Evolutionary conservation across 2,329 filamentous ascomycete genomes (phyloP), one percentile per base, ranked within the genome.

Genomic region (Aspergillus novofumigatus): DNA sequence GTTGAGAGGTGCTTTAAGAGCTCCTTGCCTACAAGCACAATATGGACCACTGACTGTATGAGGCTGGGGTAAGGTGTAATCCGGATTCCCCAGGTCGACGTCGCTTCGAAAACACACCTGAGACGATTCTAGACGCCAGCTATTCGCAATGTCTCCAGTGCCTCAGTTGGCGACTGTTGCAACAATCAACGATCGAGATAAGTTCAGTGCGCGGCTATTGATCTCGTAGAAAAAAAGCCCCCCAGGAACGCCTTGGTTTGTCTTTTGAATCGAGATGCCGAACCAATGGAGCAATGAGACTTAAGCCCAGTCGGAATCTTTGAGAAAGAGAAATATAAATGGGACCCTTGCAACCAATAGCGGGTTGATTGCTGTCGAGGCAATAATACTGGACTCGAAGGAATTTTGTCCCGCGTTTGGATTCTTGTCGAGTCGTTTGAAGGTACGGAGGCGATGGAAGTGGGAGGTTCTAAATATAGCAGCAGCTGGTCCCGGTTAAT

Each of bases 41-140:
- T 53, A 41, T 52, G 51, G 32, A 44, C 53, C 42, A 48, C 35
- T 35, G n/a, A 51, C 29, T 32, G 47, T 26, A 45, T 50, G 52
- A 51, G 52, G 52, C 49, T 55, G 48, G 55, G 52, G 47, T 50
- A 45, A 47, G 45, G 25, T 21, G 26, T 8, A 38, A 20, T 29
- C 14, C 29, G 10, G 20, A 21, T 6, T 53, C 49, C 29, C 53
- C 49, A 23, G 55, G 52, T 52, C 57, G 56, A 38, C 41, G 10
- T 14, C 20, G 20, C 49, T 21, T 21, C 11, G 21, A n/a, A 23
- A 69, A 29, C 25, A 60, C 69, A 44, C 75, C 75, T 1, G 75
- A 77, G 25, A 78, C 69, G 11, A 74, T 69, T 10, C 69, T 71
- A 65, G 72, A 78, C n/a, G 75, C 66, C 50, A 61, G 32, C 11